Base-by-base conservation (phyloP, 768 basidiomycete species). In the Hemileccinum impolitum region DNA sequence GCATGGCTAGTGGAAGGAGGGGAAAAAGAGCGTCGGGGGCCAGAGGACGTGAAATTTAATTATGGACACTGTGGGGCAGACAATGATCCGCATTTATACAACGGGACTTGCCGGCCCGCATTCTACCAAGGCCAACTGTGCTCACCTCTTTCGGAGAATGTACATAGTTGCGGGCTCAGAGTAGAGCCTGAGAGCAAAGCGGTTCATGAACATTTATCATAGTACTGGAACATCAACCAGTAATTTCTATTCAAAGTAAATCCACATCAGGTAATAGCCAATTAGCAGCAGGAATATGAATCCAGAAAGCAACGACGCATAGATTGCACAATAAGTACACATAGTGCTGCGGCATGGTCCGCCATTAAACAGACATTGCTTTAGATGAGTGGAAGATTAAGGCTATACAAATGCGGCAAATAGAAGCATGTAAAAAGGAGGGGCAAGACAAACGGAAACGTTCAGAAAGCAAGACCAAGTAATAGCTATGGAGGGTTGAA, bases 321-420 rank as follows among this genome's bases (percentile, higher is more conserved):
- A 66, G 55, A 69, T 67, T 67, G 66, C 64, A 68, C 70, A 69
- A 69, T 68, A 69, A 70, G 68, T 70, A 68, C 66, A 68, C 57
- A n/a, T n/a, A 56, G 62, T 68, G 68, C 66, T 70, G 66, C 68
- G 58, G 56, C 68, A 57, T 56, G 53, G 50, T 58, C 59, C 56
- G 60, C 66, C 68, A 67, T 67, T 67, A 67, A 67, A 67, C 68
- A 70, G 68, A 70, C 66, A 70, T 70, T 70, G 66, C 64, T 64
- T 67, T 69, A 67, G 66, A 67, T 67, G 68, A 62, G 55, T 67
- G 56, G 53, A 63, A 70, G 62, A 68, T 70, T 63, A 68, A 50
- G 45, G 66, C 66, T 68, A 54, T 70, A 68, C 67, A 70, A 66
- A 65, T 71, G 68, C 78, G 75, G 75, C 75, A 76, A 74, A 74